Conservation (phyloP, 2,329 filamentous ascomycete species). For the Paecilomyces sp. region DNA sequence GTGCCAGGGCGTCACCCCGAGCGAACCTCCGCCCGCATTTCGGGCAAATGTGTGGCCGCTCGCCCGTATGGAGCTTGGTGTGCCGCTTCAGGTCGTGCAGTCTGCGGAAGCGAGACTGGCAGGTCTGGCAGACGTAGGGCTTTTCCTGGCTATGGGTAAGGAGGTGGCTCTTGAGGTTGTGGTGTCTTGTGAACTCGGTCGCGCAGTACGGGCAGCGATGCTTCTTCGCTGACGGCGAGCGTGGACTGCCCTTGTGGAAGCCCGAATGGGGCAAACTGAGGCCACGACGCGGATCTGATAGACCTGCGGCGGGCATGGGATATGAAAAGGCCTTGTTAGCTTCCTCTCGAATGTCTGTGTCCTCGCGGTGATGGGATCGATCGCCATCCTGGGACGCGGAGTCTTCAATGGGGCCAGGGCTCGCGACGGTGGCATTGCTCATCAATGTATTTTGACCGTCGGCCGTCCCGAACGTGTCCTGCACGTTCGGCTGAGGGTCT, state of each 20-base stretch:
- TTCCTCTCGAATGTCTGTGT: slow-evolving; percentile 32
- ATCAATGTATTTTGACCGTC: slow-evolving; percentile 44
- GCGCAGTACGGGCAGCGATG: slow-evolving; percentile 96
- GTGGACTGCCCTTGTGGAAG: slow-evolving; percentile 50
- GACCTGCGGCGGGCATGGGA: slow-evolving; percentile 47
- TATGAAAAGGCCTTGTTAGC: slow-evolving; percentile 56
- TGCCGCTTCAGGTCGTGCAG: slow-evolving; percentile 94
- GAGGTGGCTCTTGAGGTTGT: slow-evolving; percentile 95
- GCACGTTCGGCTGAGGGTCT: slow-evolving; percentile 44
- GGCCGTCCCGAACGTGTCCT: slow-evolving; percentile 41
- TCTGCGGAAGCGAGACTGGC: slow-evolving; percentile 82
- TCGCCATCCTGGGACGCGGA: slow-evolving; percentile 35
- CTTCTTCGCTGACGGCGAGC: slow-evolving; percentile 73
- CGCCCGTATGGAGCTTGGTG: slow-evolving; percentile 91
- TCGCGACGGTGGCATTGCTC: slow-evolving; percentile 42
- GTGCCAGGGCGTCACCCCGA: slow-evolving; percentile 84
- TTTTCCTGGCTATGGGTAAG: slow-evolving; percentile 98
- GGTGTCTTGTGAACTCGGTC: slow-evolving; percentile 93
- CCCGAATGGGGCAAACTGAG: slow-evolving; percentile 53
- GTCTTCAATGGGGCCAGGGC: slow-evolving; percentile 41
- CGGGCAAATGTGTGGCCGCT: slow-evolving; percentile 88
- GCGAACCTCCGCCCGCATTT: slow-evolving; percentile 95
- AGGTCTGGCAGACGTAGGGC: slow-evolving; percentile 90
- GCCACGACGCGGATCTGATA: slow-evolving; percentile 48
- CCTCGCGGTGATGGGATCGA: slow-evolving; percentile 28